Evolutionary conservation across 2,329 filamentous ascomycete genomes (phyloP).

Genomic region (Penicillium psychrosexuale): DNA sequence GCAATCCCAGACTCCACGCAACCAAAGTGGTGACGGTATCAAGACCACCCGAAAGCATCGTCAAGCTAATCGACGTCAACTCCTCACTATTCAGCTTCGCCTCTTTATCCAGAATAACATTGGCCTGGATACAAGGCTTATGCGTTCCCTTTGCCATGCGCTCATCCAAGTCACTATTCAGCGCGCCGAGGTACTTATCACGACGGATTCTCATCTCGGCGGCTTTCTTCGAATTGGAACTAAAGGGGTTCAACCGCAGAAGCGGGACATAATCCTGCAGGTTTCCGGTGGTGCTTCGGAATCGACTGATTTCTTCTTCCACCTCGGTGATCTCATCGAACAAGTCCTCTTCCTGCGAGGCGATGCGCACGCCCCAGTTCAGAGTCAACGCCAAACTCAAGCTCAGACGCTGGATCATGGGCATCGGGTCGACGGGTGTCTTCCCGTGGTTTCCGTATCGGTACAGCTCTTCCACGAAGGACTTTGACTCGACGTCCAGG

Average conservation of each 20-base stretch:
- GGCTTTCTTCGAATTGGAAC: constrained; percentile 55
- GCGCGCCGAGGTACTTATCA: constrained; percentile 57
- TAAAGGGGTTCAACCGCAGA: constrained; percentile 64
- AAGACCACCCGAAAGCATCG: constrained; percentile 65
- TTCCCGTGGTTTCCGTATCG: constrained; percentile 56
- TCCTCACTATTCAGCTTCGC: constrained; percentile 61
- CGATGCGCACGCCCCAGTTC: constrained; percentile 64
- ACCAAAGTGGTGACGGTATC: constrained; percentile 66
- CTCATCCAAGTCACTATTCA: constrained; percentile 59
- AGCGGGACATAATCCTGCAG: constrained; percentile 76
- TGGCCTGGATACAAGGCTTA: constrained; percentile 65
- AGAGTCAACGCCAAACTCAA: constrained; percentile 62
- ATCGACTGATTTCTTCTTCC: constrained; percentile 68
- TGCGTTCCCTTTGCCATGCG: constrained; percentile 60
- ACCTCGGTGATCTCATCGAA: constrained; percentile 71
- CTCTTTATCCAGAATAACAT: constrained; percentile 63
- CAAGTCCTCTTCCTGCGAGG: constrained; percentile 58
- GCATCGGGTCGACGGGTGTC: constrained; percentile 60
- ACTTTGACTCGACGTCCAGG: constrained; percentile 60
- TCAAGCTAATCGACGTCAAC: constrained; percentile 63
- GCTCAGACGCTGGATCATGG: constrained; percentile 64
- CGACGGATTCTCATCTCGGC: constrained; percentile 59
- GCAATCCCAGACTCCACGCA: constrained; percentile 61
- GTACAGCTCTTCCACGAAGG: constrained; percentile 61
- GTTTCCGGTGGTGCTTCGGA: constrained; percentile 74